Percentiles rank a stretch among this genome's conserved stretches.
Evolutionary conservation across 2,329 filamentous ascomycete genomes (phyloP).

Genomic region (Fusarium staphyleae): DNA sequence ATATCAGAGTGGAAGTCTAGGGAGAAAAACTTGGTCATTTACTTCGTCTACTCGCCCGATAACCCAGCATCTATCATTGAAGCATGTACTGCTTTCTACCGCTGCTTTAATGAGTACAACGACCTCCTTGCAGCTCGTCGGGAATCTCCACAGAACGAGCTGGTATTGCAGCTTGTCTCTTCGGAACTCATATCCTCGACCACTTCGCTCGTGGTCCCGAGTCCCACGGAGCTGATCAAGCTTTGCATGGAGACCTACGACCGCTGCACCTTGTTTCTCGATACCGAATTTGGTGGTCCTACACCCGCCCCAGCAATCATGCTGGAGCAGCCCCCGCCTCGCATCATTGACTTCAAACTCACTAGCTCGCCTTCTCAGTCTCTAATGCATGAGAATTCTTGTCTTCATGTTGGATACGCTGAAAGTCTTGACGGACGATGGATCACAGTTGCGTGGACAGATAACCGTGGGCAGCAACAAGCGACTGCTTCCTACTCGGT

Average conservation of each 20-base stretch:
- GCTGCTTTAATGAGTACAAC: slow-evolving; percentile 68
- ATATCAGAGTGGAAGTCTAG: slow-evolving; percentile 52
- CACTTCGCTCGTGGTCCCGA: slow-evolving; percentile 67
- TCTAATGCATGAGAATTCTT: slow-evolving; percentile 78
- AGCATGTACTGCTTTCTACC: slow-evolving; percentile 76
- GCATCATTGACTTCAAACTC: slow-evolving; percentile 78
- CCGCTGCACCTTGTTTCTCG: slow-evolving; percentile 64
- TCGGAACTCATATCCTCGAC: slow-evolving; percentile 71
- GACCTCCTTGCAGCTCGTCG: slow-evolving; percentile 53
- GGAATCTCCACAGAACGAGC: slow-evolving; percentile 61
- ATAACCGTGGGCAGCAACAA: slow-evolving; percentile 77
- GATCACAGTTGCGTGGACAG: slow-evolving; percentile 82
- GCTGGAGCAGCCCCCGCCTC: slow-evolving; percentile 73
- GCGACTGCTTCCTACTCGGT: slow-evolving; percentile 77
- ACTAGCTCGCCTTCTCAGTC: slow-evolving; percentile 72
- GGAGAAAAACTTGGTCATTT: slow-evolving; percentile 74
- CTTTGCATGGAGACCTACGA: slow-evolving; percentile 81
- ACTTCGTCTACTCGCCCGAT: slow-evolving; percentile 75
- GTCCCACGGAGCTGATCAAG: slow-evolving; percentile 64
- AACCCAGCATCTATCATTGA: slow-evolving; percentile 69
- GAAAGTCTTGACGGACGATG: slow-evolving; percentile 78
- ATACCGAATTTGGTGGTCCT: slow-evolving; percentile 53
- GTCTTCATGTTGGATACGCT: slow-evolving; percentile 81
- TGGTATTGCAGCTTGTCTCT: slow-evolving; percentile 81
- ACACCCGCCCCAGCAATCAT: slow-evolving; percentile 74